Evolutionary conservation across 495 filamentous ascomycete species (phyloP), one percentile per base, ranked within the genome.

Genomic region (Cercophora sp.): DNA sequence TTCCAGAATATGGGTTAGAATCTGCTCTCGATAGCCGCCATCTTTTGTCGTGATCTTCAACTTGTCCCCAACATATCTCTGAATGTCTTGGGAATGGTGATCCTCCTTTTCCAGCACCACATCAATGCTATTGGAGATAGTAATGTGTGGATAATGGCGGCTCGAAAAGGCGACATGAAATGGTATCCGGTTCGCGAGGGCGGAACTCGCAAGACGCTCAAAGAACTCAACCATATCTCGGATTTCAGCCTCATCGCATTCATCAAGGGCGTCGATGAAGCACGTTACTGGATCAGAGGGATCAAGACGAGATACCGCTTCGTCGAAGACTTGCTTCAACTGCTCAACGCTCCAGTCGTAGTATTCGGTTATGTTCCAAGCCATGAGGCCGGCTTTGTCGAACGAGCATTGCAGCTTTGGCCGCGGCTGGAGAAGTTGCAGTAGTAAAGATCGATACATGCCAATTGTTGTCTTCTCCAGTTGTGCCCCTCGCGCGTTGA

Each of bases 381-480:
- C 27, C 3, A 31, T 6, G 24, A 50, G 43, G 23, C 48, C 22
- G 15, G 62, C 49, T 2, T 50, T 35, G 55, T 64, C 53, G 47
- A 68, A 62, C 4, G 60, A 54, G 31, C n/a, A 5, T 22, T 64
- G 57, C 18, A 68, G 55, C 20, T 6, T 55, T 1, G 70, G 64
- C 11, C 67, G 18, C 8, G 19, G 19, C 22, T 56, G 45, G 2
- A 72, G 54, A 0, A 74, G 51, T 26, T 75, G 69, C 4, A 65
- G 25, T 18, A 75, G 52, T 1, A 83, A 51, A 0, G 80, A 79
- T 31, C 79, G 78, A 53, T 82, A 83, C 74, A 83, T 79, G 4
- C 81, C 80, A 1, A 44, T 3, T 1, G 67, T 68, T 1, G 79
- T 76, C 50, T 73, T 78, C 60, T 83, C 79, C 20, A 83, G 58